A percentile compares a stretch with the other conserved stretches of the same genome.
These are phyloP conservation scores for Hordeum pubiflorum DNA, from an alignment of 202 grass and related monocot genomes.

Conservation along the genomic window DNA sequence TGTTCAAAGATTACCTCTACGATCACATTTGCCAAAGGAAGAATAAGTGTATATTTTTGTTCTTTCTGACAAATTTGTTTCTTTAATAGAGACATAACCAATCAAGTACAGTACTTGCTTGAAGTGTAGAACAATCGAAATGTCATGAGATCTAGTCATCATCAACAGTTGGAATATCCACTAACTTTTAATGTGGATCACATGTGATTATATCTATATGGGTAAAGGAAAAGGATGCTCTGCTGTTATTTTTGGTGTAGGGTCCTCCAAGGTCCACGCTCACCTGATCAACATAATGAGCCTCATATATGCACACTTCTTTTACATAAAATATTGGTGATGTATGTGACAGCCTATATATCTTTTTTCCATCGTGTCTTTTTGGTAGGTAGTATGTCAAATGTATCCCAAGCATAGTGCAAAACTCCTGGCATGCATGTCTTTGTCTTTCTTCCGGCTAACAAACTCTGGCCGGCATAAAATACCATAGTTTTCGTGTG, in stretches of 20 bases:
- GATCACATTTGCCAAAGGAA: background rate
- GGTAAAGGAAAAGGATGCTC: slow-evolving; percentile 14
- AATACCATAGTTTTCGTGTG: too few species aligned
- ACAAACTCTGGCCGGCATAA: background rate
- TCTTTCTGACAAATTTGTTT: background rate
- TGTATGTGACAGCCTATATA: slow-evolving; percentile 1
- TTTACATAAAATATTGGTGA: slow-evolving; percentile 37
- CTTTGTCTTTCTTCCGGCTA: background rate
- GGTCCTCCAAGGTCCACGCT: slow-evolving; percentile 27
- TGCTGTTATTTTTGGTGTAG: slow-evolving; percentile 17
- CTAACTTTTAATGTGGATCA: slow-evolving; percentile 30
- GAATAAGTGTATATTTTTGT: background rate
- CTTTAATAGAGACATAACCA: slow-evolving; percentile 17
- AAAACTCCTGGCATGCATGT: background rate
- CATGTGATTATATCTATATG: background rate
- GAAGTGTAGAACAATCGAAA: slow-evolving; percentile 41
- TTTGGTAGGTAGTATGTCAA: background rate
- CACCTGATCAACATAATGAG: slow-evolving; percentile 31
- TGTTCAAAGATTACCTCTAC: background rate
- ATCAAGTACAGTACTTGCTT: slow-evolving; percentile 36
- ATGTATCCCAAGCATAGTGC: slow-evolving; percentile 7
- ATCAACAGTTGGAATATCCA: slow-evolving; percentile 27
- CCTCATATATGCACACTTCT: slow-evolving; percentile 9
- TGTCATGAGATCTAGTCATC: slow-evolving; percentile 31
- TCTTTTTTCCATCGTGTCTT: background rate